Percentiles rank a stretch among this genome's conserved stretches.
Evolutionary conservation across 768 basidiomycete species (phyloP).

Genomic region (Galerina marginata): DNA sequence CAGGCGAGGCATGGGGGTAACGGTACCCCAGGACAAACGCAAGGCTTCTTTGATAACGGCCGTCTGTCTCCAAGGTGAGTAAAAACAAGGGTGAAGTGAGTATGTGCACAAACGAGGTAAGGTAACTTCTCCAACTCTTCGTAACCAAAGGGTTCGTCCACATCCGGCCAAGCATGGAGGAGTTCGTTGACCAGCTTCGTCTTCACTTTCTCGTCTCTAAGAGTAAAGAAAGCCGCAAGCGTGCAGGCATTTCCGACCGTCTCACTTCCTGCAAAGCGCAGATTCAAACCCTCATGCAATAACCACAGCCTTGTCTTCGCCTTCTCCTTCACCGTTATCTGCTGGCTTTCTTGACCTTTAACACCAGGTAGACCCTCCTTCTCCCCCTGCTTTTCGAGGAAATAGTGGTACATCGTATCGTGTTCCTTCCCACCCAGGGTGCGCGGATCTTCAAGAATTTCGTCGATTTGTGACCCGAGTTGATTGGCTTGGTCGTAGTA

Average conservation of each 20-base stretch:
- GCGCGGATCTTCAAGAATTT: conserved; percentile 29
- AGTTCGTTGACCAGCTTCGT: conserved; percentile 33
- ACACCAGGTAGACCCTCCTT: conserved; percentile 14
- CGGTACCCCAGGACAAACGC: conserved; percentile 40
- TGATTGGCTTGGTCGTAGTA: conserved; percentile 17
- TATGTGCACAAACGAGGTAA: conserved; percentile 37
- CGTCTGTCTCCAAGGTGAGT: conserved; percentile 31
- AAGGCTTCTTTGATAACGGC: conserved; percentile 51
- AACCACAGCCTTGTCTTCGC: conserved; percentile 15
- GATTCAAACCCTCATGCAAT: conserved; percentile 24
- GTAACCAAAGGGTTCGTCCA: conserved; percentile 28
- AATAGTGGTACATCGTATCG: conserved; percentile 41
- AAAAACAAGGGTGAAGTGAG: not conserved
- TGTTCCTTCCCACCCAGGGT: conserved; percentile 33
- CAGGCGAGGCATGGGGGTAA: conserved; percentile 41
- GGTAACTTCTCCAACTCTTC: conserved; percentile 41
- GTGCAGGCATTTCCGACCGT: conserved; percentile 33
- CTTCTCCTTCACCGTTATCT: not conserved
- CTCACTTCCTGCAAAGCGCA: conserved; percentile 37
- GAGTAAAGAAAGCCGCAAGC: conserved; percentile 30
- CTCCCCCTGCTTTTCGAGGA: conserved; percentile 20
- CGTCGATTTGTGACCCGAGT: conserved; percentile 29
- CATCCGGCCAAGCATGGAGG: conserved; percentile 37
- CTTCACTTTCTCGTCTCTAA: conserved; percentile 24
- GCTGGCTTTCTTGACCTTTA: not conserved